Percentiles rank a stretch among this genome's conserved stretches.
Conservation (phyloP, 2,329 filamentous ascomycete species). For the Hypoxylon rubiginosum region DNA sequence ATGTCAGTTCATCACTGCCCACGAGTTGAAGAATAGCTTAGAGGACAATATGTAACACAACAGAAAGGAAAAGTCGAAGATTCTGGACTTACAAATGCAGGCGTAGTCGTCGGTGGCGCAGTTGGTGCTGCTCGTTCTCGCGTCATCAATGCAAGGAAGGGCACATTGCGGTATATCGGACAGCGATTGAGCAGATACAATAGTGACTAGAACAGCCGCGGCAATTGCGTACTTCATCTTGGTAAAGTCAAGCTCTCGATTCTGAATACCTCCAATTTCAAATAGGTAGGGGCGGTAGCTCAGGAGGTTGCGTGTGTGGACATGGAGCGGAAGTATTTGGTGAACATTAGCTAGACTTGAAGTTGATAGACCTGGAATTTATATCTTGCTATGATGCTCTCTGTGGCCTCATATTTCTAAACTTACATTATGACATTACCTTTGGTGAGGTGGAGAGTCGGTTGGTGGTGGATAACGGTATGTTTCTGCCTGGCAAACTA, state of each 20-base stretch:
- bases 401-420: not conserved
- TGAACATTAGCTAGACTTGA: not conserved
- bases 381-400: not conserved
- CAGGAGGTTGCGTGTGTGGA: not conserved
- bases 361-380: not conserved
- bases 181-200: slow-evolving; percentile 44
- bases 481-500: slow-evolving; percentile 8
- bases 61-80: not conserved
- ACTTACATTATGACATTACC: not conserved
- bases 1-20: not conserved
- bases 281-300: not conserved
- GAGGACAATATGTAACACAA: not conserved
- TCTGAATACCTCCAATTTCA: not conserved
- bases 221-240: slow-evolving; percentile 48
- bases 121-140: slow-evolving; percentile 33
- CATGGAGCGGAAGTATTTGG: not conserved
- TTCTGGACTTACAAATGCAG: slow-evolving; percentile 45
- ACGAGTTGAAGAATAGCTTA: not conserved
- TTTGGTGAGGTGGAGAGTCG: slow-evolving; percentile 3
- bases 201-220: slow-evolving; percentile 39
- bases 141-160: slow-evolving; percentile 42
- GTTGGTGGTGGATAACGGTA: not conserved
- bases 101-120: slow-evolving; percentile 42
- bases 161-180: slow-evolving; percentile 45
- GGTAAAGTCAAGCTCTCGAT: slow-evolving; percentile 12